Percentiles rank a stretch among this genome's conserved stretches.
phyloP scores from a whole-genome alignment of 2,329 filamentous ascomycete species.

The Daldinia sp. region DNA sequence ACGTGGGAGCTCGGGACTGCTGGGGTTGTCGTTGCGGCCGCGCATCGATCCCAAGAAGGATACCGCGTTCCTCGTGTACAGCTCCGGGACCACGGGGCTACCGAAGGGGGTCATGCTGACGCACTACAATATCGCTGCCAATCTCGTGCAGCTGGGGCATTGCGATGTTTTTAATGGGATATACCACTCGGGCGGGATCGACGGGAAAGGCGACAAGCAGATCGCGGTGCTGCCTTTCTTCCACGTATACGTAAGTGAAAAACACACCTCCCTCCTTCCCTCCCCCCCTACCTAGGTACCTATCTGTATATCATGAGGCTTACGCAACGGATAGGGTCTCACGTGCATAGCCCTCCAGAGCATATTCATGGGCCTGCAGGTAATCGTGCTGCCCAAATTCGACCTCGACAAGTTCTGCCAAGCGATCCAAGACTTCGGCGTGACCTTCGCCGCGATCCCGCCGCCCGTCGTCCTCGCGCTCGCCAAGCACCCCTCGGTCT shows the following conservation, averaged over 20 bases:
- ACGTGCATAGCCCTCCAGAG: constrained; percentile 78
- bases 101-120: constrained; percentile 93
- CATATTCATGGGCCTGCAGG: constrained; percentile 73
- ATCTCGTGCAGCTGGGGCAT: constrained; percentile 68
- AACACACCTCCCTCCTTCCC: too few relatives aligned
- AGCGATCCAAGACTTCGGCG: constrained; percentile 77
- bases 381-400: constrained; percentile 82
- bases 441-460: constrained; percentile 85
- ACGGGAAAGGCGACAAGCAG: constrained; percentile 76
- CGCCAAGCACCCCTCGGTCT: constrained; percentile 81
- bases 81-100: constrained; percentile 88
- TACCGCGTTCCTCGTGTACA: constrained; percentile 87
- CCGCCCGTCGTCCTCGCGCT: constrained; percentile 86
- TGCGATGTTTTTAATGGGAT: constrained; percentile 68
- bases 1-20: constrained; percentile 63
- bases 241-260: constrained; percentile 81
- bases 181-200: constrained; percentile 66
- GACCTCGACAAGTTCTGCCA: constrained; percentile 83
- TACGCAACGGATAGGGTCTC: constrained; percentile 62
- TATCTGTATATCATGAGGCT: background rate
- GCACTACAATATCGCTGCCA: constrained; percentile 85
- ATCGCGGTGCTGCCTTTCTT: constrained; percentile 89
- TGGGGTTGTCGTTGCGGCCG: constrained; percentile 57
- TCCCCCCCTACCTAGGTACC: background rate
- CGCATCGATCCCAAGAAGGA: constrained; percentile 77